phyloP scores from a whole-genome alignment of 371 early-diverging fungal species.

The Dentiscutata heterogama region DNA sequence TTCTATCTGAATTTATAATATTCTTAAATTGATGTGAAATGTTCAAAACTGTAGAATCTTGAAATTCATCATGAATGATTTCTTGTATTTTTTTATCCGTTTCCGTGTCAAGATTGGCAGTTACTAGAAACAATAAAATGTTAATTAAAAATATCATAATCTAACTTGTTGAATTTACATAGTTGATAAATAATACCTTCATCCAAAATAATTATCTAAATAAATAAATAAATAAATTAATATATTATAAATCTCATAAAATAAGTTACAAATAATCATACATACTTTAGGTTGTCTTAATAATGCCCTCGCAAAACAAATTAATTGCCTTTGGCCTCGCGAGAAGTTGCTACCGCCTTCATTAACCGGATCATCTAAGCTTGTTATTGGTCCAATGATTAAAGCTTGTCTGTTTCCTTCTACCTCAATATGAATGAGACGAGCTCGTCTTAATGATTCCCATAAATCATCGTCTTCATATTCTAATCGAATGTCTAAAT shows the following conservation, averaged over 20 bases:
- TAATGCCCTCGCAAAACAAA: slow-evolving; percentile 85
- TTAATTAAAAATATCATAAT: neutral
- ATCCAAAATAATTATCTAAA: slow-evolving; percentile 45
- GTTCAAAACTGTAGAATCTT: slow-evolving; percentile 72
- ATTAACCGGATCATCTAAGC: slow-evolving; percentile 66
- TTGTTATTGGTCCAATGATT: slow-evolving; percentile 58
- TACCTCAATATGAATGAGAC: slow-evolving; percentile 53
- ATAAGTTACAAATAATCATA: neutral
- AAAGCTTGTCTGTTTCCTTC: slow-evolving; percentile 51
- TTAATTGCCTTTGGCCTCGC: slow-evolving; percentile 86
- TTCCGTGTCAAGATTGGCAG: slow-evolving; percentile 81
- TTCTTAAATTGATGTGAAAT: slow-evolving; percentile 89
- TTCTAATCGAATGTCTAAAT: slow-evolving; percentile 69
- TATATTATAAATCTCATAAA: neutral
- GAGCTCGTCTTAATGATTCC: slow-evolving; percentile 65
- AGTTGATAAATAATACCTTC: slow-evolving; percentile 36
- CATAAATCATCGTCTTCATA: slow-evolving; percentile 69
- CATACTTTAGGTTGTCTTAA: slow-evolving; percentile 52
- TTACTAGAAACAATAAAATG: slow-evolving; percentile 55
- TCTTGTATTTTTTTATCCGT: slow-evolving; percentile 83
- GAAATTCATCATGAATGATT: slow-evolving; percentile 81
- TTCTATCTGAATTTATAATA: slow-evolving; percentile 89
- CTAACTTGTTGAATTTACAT: neutral
- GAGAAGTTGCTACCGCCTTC: slow-evolving; percentile 83
- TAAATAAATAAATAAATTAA: neutral